These are phyloP conservation scores for Solioccasus polychromus DNA, from an alignment of 768 basidiomycete species.

Conservation along the genomic window DNA sequence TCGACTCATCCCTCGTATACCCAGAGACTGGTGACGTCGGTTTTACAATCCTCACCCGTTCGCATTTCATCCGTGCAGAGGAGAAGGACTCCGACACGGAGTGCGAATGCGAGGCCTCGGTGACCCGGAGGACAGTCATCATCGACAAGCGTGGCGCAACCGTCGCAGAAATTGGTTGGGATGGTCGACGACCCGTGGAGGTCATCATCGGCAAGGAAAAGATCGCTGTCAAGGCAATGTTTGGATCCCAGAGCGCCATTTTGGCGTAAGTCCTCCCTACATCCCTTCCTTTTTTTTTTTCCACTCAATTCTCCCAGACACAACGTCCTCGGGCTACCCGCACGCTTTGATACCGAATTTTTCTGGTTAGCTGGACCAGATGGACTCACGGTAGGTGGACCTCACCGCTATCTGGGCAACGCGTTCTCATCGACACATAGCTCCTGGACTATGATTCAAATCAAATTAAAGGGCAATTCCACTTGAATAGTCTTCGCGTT, in stretches of 20 bases:
- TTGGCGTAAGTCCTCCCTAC: constrained; percentile 44
- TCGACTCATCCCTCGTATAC: constrained; percentile 53
- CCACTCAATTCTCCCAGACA: constrained; percentile 33
- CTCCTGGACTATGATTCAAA: constrained; percentile 53
- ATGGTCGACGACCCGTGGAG: constrained; percentile 47
- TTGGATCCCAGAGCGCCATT: constrained; percentile 52
- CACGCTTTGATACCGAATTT: constrained; percentile 60
- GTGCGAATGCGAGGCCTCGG: constrained; percentile 21
- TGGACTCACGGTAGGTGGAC: constrained; percentile 45
- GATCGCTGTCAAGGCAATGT: constrained; percentile 51
- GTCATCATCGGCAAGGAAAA: constrained; percentile 51
- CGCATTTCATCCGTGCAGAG: constrained; percentile 28
- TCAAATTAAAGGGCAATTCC: constrained; percentile 47
- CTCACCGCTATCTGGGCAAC: background rate
- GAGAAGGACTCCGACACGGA: constrained; percentile 30
- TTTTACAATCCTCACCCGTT: constrained; percentile 48
- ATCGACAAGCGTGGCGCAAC: constrained; percentile 39
- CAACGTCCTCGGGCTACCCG: constrained; percentile 58
- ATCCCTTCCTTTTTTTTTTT: background rate
- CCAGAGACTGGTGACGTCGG: constrained; percentile 47
- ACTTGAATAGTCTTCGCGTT: constrained; percentile 48
- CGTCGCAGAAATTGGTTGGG: constrained; percentile 52
- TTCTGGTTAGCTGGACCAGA: constrained; percentile 58
- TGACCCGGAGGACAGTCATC: constrained; percentile 43
- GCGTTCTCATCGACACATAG: constrained; percentile 28